These are phyloP conservation scores for Fonsecaea erecta DNA, from an alignment of 2,329 filamentous ascomycete species.

Conservation along the genomic window DNA sequence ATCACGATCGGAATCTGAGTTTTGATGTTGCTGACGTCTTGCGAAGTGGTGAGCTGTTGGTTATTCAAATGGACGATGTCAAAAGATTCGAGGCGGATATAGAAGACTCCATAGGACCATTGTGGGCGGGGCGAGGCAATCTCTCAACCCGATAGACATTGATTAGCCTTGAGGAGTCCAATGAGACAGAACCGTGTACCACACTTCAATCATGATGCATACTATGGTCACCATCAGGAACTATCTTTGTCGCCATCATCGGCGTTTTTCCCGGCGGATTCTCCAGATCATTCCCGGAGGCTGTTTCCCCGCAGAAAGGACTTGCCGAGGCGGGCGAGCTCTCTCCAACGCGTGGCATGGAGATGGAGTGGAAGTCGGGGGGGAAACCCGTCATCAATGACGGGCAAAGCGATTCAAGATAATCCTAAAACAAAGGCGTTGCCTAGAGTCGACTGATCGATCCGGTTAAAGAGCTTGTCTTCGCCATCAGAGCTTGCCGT, in stretches of 20 bases:
- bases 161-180: not conserved
- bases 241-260: not conserved
- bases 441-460: not conserved
- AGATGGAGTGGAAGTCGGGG: not conserved
- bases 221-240: not conserved
- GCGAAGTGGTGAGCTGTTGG: not conserved
- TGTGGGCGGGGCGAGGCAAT: not conserved
- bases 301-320: not conserved
- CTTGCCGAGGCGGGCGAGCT: not conserved
- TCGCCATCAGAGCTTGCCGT: not conserved
- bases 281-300: not conserved
- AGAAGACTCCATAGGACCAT: not conserved
- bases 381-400: not conserved
- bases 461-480: not conserved
- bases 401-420: not conserved
- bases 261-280: not conserved
- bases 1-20: not conserved
- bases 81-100: not conserved
- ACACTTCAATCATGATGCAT: not conserved
- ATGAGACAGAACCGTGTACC: not conserved
- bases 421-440: not conserved
- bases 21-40: not conserved
- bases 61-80: not conserved
- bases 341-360: not conserved
- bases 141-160: not conserved